Conservation (phyloP, 2,329 filamentous ascomycete genomes). For the Neurospora sp. region DNA sequence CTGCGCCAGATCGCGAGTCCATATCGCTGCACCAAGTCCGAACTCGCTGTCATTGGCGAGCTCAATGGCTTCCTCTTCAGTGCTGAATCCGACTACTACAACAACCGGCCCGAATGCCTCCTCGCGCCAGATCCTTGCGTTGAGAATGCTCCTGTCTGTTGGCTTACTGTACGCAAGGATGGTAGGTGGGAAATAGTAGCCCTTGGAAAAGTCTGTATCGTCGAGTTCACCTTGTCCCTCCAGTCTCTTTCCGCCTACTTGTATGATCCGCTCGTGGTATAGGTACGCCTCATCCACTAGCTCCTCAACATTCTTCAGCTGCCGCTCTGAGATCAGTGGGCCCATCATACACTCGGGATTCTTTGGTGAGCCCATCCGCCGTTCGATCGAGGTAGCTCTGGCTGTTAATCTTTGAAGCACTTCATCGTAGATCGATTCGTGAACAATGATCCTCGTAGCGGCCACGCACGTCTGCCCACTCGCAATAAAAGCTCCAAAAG, state of each 20-base stretch:
- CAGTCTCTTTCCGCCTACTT: constrained; percentile 39
- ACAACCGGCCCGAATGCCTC: constrained; percentile 80
- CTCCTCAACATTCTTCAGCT: constrained; percentile 58
- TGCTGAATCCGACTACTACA: constrained; percentile 65
- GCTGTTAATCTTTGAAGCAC: constrained; percentile 55
- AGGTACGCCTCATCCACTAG: constrained; percentile 49
- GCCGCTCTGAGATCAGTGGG: constrained; percentile 48
- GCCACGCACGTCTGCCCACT: constrained; percentile 55
- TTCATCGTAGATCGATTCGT: constrained; percentile 54
- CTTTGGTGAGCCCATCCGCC: constrained; percentile 46
- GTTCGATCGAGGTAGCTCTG: constrained; percentile 47
- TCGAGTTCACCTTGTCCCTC: constrained; percentile 38
- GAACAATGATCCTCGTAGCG: constrained; percentile 65
- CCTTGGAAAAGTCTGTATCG: constrained; percentile 39
- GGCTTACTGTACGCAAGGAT: constrained; percentile 47
- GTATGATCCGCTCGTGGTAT: constrained; percentile 35
- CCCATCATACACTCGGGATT: constrained; percentile 54
- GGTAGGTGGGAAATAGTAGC: constrained; percentile 75
- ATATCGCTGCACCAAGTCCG: constrained; percentile 66
- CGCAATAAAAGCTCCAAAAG: constrained; percentile 46
- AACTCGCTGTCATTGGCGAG: constrained; percentile 67
- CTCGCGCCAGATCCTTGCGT: constrained; percentile 66
- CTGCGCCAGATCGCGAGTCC: constrained; percentile 65
- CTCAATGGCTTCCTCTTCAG: constrained; percentile 59
- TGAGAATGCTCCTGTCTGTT: constrained; percentile 50